phyloP scores from a whole-genome alignment of 768 basidiomycete genomes.

The Lepiota brunneoincarnata region DNA sequence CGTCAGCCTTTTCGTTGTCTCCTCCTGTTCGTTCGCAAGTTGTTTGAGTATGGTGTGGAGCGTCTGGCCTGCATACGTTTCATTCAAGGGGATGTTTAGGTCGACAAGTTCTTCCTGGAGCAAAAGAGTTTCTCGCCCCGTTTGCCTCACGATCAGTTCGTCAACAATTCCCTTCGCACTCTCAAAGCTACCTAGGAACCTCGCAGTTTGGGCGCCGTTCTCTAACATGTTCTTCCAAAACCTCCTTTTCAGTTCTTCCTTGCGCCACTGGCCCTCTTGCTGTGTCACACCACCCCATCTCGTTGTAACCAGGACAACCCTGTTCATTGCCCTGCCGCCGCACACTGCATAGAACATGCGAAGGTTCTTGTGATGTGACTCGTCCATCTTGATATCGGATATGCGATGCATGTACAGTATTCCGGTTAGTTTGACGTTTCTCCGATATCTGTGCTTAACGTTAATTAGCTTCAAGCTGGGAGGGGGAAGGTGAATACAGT shows the following conservation, averaged over 20 bases:
- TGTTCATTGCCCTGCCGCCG: constrained; percentile 24
- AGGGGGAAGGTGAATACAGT: constrained; percentile 15
- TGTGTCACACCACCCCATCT: constrained; percentile 27
- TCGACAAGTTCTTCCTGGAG: too few relatives aligned
- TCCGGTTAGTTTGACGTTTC: constrained; percentile 19
- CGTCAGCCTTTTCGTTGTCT: too few relatives aligned
- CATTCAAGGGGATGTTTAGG: too few relatives aligned
- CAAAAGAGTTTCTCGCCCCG: too few relatives aligned
- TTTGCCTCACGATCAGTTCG: constrained; percentile 6
- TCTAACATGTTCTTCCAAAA: constrained; percentile 17
- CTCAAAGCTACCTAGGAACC: constrained; percentile 10
- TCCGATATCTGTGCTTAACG: not conserved
- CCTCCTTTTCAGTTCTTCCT: constrained; percentile 20
- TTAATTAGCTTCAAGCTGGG: not conserved
- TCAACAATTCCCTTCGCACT: constrained; percentile 17
- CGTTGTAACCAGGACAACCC: constrained; percentile 33
- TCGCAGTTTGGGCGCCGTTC: constrained; percentile 5
- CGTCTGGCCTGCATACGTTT: too few relatives aligned
- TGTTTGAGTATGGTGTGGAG: too few relatives aligned
- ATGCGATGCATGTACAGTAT: constrained; percentile 32
- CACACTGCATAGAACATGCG: constrained; percentile 32
- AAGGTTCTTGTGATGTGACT: constrained; percentile 24
- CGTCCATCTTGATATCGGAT: constrained; percentile 28
- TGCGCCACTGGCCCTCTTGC: constrained; percentile 14
- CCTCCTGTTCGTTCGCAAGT: too few relatives aligned